Conservation (phyloP, 306 rosid genomes). For the Luffa aegyptiaca region DNA sequence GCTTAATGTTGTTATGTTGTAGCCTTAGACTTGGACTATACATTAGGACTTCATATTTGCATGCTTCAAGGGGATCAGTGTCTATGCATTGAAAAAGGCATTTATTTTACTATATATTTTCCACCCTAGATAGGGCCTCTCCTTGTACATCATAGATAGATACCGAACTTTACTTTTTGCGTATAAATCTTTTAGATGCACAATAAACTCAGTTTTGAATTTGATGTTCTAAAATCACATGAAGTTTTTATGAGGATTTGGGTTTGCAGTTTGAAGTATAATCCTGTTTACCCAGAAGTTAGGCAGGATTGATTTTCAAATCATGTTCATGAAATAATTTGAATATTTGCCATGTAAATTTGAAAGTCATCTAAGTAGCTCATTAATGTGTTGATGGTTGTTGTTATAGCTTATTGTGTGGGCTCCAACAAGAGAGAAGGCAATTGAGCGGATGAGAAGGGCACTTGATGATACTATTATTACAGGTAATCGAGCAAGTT, state of each 20-base stretch:
- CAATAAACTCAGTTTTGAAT: not conserved
- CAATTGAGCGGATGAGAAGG: conserved; percentile 93
- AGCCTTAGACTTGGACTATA: not conserved
- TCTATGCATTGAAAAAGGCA: not conserved
- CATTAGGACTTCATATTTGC: not conserved
- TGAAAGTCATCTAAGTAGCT: not conserved
- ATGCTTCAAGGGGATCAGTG: not conserved
- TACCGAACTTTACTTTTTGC: not conserved
- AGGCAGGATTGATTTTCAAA: not conserved
- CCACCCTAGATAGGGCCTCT: not conserved
- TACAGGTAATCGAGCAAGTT: conserved; percentile 44
- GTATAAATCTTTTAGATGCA: not conserved
- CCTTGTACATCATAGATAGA: not conserved
- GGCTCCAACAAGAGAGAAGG: conserved; percentile 99
- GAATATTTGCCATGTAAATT: not conserved
- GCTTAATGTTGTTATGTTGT: not conserved
- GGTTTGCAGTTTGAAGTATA: not conserved
- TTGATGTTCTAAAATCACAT: not conserved
- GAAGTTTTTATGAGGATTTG: not conserved
- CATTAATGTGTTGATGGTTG: conserved; percentile 7
- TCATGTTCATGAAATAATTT: not conserved
- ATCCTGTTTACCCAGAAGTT: not conserved
- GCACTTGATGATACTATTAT: conserved; percentile 92
- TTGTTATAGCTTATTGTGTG: conserved; percentile 76
- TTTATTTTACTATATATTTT: not conserved